These are phyloP conservation scores for Arachis hypogaea DNA, from an alignment of 306 rosid species.

Conservation along the genomic window DNA sequence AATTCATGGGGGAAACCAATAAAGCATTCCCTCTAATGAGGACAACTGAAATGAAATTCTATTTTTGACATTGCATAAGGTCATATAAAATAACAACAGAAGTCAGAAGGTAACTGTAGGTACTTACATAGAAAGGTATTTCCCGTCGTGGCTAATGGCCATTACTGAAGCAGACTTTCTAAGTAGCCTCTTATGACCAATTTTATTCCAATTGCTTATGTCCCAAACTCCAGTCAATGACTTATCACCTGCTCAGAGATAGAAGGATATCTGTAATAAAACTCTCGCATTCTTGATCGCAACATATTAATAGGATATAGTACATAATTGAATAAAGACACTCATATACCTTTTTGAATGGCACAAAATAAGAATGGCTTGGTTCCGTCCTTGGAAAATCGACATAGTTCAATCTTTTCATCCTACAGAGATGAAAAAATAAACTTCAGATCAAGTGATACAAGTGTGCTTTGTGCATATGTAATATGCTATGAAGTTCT, in stretches of 20 bases:
- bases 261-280: constrained; percentile 21
- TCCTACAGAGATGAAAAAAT: constrained; percentile 52
- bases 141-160: constrained; percentile 93
- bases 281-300: constrained; percentile 25
- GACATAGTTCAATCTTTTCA: constrained; percentile 88
- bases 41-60: constrained; percentile 11
- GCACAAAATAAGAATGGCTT: constrained; percentile 89
- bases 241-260: constrained; percentile 62
- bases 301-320: constrained; percentile 19
- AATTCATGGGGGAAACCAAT: neutral
- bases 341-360: constrained; percentile 66
- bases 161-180: constrained; percentile 78
- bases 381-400: constrained; percentile 94
- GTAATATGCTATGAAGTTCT: constrained; percentile 18
- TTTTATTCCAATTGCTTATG: constrained; percentile 85
- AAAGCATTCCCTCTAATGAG: constrained; percentile 1
- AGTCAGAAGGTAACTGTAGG: constrained; percentile 32
- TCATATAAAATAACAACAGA: neutral
- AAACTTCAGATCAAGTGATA: constrained; percentile 24
- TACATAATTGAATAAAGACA: constrained; percentile 22
- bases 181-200: constrained; percentile 87
- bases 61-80: constrained; percentile 2
- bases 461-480: constrained; percentile 12
- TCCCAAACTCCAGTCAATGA: constrained; percentile 80
- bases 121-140: constrained; percentile 94